Percentiles rank a stretch among this genome's conserved stretches.
Evolutionary conservation across 169 alveolate genomes (phyloP).

Genomic region (Cardiosporidium cionae): DNA sequence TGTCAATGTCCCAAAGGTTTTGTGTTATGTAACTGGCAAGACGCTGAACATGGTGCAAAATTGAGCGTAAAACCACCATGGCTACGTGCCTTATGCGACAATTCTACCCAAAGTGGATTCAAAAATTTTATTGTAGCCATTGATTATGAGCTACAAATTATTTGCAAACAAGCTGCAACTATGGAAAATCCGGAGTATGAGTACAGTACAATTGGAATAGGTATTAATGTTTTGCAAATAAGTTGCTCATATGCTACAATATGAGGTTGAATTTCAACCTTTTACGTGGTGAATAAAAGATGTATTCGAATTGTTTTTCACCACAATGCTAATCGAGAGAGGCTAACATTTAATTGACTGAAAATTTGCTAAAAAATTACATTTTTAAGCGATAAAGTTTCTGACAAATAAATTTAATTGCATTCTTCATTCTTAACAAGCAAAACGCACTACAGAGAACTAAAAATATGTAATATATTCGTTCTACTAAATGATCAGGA

Average conservation of each 20-base stretch:
- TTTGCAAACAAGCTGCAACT: background rate
- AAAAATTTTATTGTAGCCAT: background rate
- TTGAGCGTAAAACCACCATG: background rate
- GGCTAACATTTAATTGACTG: background rate
- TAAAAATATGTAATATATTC: background rate
- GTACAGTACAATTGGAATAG: background rate
- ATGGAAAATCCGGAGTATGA: background rate
- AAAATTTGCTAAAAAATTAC: background rate
- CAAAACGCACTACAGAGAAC: background rate
- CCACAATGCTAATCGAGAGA: too few relatives aligned
- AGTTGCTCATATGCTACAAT: background rate
- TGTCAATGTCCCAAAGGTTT: slow-evolving; percentile 15
- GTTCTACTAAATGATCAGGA: background rate
- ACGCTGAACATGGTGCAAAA: background rate
- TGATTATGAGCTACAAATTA: slow-evolving; percentile 5
- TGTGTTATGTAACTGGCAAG: slow-evolving; percentile 12
- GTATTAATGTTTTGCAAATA: background rate
- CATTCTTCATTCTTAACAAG: background rate
- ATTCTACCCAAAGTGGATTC: slow-evolving; percentile 3
- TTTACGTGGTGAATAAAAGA: too few relatives aligned
- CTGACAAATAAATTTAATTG: background rate
- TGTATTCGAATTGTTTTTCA: too few relatives aligned
- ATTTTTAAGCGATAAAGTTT: background rate
- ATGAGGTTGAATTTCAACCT: background rate
- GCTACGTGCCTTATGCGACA: background rate